Evolutionary conservation across 441 rosid species (phyloP).

Genomic region (Eutrema salsugineum): DNA sequence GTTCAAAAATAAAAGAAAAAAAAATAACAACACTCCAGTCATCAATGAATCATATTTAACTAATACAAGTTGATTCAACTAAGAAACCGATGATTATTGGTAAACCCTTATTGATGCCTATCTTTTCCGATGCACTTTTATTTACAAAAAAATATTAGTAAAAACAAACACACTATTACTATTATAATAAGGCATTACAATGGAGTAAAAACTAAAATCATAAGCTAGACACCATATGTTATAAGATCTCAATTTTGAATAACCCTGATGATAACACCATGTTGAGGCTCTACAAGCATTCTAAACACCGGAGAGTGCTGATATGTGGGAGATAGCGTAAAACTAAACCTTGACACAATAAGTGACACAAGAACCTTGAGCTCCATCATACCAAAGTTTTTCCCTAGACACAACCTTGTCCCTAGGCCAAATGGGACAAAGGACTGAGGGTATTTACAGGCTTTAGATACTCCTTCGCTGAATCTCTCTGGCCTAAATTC

Average conservation of each 20-base stretch:
- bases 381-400: slow-evolving; percentile 67
- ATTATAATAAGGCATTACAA: slow-evolving; percentile 1
- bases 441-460: slow-evolving; percentile 55
- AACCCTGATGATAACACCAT: slow-evolving; percentile 42
- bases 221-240: neutral
- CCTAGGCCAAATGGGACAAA: slow-evolving; percentile 72
- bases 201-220: neutral
- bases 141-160: too few relatives aligned
- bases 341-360: slow-evolving; percentile 47
- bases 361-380: slow-evolving; percentile 54
- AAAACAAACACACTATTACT: neutral
- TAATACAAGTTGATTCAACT: too few relatives aligned
- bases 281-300: slow-evolving; percentile 59
- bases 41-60: too few relatives aligned
- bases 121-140: too few relatives aligned
- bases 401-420: slow-evolving; percentile 61
- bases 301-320: slow-evolving; percentile 50
- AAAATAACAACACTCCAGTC: too few relatives aligned
- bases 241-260: neutral
- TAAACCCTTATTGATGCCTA: too few relatives aligned
- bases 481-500: slow-evolving; percentile 58
- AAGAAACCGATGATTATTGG: too few relatives aligned
- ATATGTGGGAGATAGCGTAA: slow-evolving; percentile 54
- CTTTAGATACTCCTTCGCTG: slow-evolving; percentile 54
- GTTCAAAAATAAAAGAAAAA: too few relatives aligned